Evolutionary conservation across 2,329 filamentous ascomycete genomes (phyloP), one percentile per base, ranked within the genome.

Genomic region (Rhynchosporium secalis): DNA sequence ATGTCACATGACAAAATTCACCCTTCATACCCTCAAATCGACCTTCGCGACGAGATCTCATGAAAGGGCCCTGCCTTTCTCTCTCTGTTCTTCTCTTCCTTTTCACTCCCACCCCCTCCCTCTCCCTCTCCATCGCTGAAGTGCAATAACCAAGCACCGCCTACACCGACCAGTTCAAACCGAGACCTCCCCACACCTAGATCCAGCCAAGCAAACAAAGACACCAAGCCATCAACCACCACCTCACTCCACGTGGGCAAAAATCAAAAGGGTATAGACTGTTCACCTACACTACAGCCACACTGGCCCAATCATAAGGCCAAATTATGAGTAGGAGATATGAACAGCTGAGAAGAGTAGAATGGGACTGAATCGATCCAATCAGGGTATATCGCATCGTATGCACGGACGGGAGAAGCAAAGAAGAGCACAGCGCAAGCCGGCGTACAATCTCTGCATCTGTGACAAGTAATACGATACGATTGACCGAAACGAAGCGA

Each of bases 391-490:
- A 43, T 56, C 52, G 52, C 3, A 12, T 43, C 20, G 40, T 13
- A 56, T 36, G 26, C 4, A 38, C 15, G 43, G 52, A 15, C 33
- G 9, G 20, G 13, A 31, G 48, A 58, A 33, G 38, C 9, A 47
- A 61, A 29, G 28, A 60, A 58, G 68, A 67, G 55, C 66, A 65
- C 4, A 66, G 62, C 10, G 46, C 61, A 60, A 54, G 49, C 49
- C 49, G 49, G 49, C 49, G 49, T 54, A 54, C 49, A 36, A 40
- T 54, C 49, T 33, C 51, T 26, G 55, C 65, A 55, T 65, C 65
- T 36, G 33, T 36, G 33, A 36, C 9, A 36, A 10, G 49, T 3
- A 3, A 52, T 54, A 33, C 33, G 31, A 54, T 28, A n/a, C n/a
- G 49, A 12, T 9, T 20, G 20, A 20, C 13, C 46, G 36, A 43